A percentile compares a stretch with the other conserved stretches of the same genome.
phyloP scores from a whole-genome alignment of 1,284 basidiomycete genomes.

The Cystobasidium slooffiae region DNA sequence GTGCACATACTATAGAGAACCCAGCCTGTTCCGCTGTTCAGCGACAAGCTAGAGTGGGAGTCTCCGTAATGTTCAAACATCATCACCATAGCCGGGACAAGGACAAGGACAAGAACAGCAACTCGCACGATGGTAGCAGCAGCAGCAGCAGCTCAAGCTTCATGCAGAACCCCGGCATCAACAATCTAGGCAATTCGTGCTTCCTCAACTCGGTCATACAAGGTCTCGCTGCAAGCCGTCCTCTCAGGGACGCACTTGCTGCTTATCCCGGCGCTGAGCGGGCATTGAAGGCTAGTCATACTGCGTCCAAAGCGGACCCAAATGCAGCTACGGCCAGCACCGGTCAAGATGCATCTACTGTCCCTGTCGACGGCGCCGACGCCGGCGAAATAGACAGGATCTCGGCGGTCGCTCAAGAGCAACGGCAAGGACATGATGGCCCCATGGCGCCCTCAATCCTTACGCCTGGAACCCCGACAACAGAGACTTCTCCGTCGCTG shows the following conservation, averaged over 20 bases:
- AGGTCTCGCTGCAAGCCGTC: slow-evolving; percentile 52
- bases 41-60: too few relatives aligned
- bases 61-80: slow-evolving; percentile 9
- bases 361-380: slow-evolving; percentile 45
- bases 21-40: too few relatives aligned
- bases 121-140: not conserved
- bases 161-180: slow-evolving; percentile 15
- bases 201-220: slow-evolving; percentile 56
- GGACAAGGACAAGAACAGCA: slow-evolving; percentile 30
- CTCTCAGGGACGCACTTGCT: slow-evolving; percentile 51
- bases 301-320: not conserved
- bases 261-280: slow-evolving; percentile 50
- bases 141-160: slow-evolving; percentile 18
- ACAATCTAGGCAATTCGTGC: slow-evolving; percentile 49
- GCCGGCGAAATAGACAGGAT: slow-evolving; percentile 13
- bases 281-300: slow-evolving; percentile 48
- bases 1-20: too few relatives aligned
- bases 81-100: not conserved
- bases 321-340: not conserved
- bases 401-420: not conserved
- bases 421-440: slow-evolving; percentile 2
- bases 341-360: slow-evolving; percentile 19
- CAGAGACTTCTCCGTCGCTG: slow-evolving; percentile 34
- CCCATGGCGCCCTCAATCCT: not conserved
- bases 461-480: slow-evolving; percentile 35